Conservation (phyloP, 306 rosid genomes). For the Purshia tridentata region DNA sequence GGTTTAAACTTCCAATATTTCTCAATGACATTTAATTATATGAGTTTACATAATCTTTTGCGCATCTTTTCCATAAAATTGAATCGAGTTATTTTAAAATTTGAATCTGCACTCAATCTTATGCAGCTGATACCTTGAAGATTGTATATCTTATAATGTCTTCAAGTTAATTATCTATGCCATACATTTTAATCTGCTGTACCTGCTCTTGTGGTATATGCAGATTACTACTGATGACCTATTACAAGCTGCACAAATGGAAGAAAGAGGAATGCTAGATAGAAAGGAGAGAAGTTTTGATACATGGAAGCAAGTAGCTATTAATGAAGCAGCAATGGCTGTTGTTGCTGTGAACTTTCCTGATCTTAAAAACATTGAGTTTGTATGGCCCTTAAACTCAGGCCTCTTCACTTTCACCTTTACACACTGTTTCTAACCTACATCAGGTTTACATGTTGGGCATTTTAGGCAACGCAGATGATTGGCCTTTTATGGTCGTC, state of each 20-base stretch:
- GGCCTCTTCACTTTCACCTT: constrained; percentile 13
- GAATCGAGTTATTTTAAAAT: background rate
- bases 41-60: background rate
- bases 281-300: constrained; percentile 80
- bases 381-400: constrained; percentile 56
- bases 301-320: constrained; percentile 90
- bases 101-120: background rate
- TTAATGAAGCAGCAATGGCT: constrained; percentile 94
- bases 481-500: background rate
- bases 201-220: constrained; percentile 22
- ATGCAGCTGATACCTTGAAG: background rate
- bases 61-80: background rate
- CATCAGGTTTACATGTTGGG: background rate
- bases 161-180: background rate
- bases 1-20: background rate
- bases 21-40: too few relatives aligned
- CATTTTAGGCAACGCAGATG: background rate
- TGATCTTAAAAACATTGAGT: constrained; percentile 76
- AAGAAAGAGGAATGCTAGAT: constrained; percentile 98
- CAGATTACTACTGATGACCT: constrained; percentile 97
- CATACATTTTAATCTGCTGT: background rate
- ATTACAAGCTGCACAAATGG: constrained; percentile 99
- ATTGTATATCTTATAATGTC: background rate
- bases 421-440: background rate
- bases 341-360: constrained; percentile 87